phyloP scores from a whole-genome alignment of 2,329 filamentous ascomycete genomes.

The Ophiocordyceps camponoti-rufipedis region DNA sequence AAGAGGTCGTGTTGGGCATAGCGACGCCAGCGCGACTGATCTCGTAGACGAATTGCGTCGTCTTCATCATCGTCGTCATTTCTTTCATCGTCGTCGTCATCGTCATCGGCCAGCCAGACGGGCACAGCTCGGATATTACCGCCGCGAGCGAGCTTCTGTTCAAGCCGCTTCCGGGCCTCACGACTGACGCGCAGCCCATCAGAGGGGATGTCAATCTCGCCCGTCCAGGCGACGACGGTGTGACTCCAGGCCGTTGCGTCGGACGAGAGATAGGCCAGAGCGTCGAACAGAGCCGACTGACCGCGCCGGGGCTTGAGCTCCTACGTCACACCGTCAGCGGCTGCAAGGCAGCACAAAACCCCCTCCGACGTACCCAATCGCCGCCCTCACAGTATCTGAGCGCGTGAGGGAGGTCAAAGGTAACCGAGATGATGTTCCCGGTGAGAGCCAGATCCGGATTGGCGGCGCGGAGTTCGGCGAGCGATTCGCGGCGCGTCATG shows the following conservation, averaged over 20 bases:
- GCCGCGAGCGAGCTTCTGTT: slow-evolving; percentile 53
- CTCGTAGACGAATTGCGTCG: slow-evolving; percentile 43
- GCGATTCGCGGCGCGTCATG: slow-evolving; percentile 29
- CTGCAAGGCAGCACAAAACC: no score
- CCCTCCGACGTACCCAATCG: slow-evolving; percentile 32
- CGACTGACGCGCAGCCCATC: neutral
- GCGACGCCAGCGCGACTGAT: slow-evolving; percentile 72
- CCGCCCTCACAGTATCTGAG: slow-evolving; percentile 37
- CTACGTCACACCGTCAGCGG: slow-evolving; percentile 19
- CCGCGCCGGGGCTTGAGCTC: slow-evolving; percentile 62
- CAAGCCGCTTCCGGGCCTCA: slow-evolving; percentile 53
- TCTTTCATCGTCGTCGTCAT: slow-evolving; percentile 28
- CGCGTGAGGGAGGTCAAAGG: slow-evolving; percentile 43
- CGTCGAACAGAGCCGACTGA: slow-evolving; percentile 83
- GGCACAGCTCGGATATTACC: slow-evolving; percentile 65
- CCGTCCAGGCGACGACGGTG: slow-evolving; percentile 86
- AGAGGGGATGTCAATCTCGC: slow-evolving; percentile 45
- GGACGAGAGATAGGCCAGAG: slow-evolving; percentile 77
- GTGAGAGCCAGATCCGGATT: slow-evolving; percentile 39
- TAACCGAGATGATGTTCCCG: slow-evolving; percentile 49
- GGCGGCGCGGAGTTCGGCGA: slow-evolving; percentile 34
- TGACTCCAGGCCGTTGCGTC: slow-evolving; percentile 74
- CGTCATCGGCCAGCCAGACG: slow-evolving; percentile 74
- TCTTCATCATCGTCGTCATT: slow-evolving; percentile 50
- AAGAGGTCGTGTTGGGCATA: slow-evolving; percentile 89